A percentile compares a stretch with the other conserved stretches of the same genome.
phyloP scores from a whole-genome alignment of 192 early-diverging fungal genomes.

The Phycomyces blakesleeanus region DNA sequence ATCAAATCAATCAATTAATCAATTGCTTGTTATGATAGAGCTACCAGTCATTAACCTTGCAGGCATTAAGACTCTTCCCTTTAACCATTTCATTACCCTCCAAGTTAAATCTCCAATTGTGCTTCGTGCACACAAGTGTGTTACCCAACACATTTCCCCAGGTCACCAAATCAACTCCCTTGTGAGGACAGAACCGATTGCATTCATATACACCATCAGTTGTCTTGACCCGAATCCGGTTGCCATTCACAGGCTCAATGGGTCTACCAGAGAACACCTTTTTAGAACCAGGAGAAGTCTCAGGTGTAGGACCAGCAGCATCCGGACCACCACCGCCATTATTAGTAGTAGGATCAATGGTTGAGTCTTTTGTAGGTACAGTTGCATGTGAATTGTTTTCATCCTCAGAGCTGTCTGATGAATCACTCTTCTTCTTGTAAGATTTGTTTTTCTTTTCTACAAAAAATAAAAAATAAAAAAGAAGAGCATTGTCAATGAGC shows the following conservation, averaged over 20 bases:
- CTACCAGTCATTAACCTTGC: constrained; percentile 44
- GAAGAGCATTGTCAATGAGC: too few species aligned
- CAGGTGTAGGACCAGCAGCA: background rate
- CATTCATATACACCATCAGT: constrained; percentile 47
- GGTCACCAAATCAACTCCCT: constrained; percentile 32
- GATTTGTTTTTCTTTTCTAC: background rate
- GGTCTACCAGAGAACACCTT: constrained; percentile 20
- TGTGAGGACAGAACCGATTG: constrained; percentile 55
- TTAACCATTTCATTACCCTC: constrained; percentile 7
- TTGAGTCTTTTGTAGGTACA: background rate
- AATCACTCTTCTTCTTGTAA: background rate
- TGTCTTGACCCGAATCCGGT: constrained; percentile 44
- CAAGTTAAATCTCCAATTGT: constrained; percentile 32
- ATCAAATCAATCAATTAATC: background rate
- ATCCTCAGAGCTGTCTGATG: too few species aligned
- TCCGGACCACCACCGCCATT: too few species aligned
- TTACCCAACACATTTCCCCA: constrained; percentile 52
- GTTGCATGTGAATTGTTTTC: background rate
- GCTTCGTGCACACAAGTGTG: constrained; percentile 46
- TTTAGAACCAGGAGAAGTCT: background rate
- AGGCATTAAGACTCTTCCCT: constrained; percentile 39
- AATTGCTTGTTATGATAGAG: background rate
- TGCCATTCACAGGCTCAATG: constrained; percentile 25
- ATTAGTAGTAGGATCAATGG: too few species aligned
- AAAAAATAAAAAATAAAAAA: background rate